Evolutionary conservation across 176 grass and related monocot genomes (phyloP).

Genomic region (Hsuehochloa calcarea): DNA sequence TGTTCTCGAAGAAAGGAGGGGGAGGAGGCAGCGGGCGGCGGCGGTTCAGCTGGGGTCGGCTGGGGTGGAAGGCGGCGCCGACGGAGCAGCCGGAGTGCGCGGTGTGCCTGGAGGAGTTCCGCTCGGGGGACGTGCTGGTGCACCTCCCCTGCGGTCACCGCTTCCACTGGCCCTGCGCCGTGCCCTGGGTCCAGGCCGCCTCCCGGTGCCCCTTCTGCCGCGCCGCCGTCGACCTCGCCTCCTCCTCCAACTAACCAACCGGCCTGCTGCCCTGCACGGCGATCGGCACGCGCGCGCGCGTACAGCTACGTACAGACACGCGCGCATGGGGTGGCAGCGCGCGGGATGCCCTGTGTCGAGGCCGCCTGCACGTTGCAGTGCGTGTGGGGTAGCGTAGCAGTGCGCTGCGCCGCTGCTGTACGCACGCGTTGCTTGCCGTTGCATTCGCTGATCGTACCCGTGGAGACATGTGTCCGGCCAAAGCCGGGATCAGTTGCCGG

Average conservation of each 20-base stretch:
- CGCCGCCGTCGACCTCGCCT: conserved; percentile 25
- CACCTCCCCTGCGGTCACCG: conserved; percentile 83
- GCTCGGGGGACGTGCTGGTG: conserved; percentile 52
- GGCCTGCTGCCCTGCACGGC: no score
- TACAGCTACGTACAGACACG: not conserved
- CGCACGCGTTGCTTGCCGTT: not conserved
- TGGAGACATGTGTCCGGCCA: not conserved
- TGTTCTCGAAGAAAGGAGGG: conserved; percentile 23
- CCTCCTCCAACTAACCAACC: not conserved
- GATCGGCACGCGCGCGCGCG: not conserved
- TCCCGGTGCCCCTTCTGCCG: conserved; percentile 80
- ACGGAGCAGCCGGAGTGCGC: conserved; percentile 51
- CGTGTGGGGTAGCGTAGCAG: not conserved
- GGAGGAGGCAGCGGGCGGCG: not conserved
- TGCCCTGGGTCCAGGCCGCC: conserved; percentile 73
- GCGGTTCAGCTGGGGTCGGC: conserved; percentile 54
- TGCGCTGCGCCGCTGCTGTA: not conserved
- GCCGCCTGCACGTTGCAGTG: no score
- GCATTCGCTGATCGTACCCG: not conserved
- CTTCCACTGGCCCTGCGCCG: conserved; percentile 82
- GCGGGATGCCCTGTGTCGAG: not conserved
- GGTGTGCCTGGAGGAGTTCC: conserved; percentile 88
- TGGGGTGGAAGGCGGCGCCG: conserved; percentile 24
- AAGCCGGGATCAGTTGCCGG: no score
- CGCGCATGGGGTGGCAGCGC: not conserved